A percentile compares a stretch with the other conserved stretches of the same genome.
These are phyloP conservation scores for Elsinoe australis DNA, from an alignment of 2,329 filamentous ascomycete species.

Conservation along the genomic window DNA sequence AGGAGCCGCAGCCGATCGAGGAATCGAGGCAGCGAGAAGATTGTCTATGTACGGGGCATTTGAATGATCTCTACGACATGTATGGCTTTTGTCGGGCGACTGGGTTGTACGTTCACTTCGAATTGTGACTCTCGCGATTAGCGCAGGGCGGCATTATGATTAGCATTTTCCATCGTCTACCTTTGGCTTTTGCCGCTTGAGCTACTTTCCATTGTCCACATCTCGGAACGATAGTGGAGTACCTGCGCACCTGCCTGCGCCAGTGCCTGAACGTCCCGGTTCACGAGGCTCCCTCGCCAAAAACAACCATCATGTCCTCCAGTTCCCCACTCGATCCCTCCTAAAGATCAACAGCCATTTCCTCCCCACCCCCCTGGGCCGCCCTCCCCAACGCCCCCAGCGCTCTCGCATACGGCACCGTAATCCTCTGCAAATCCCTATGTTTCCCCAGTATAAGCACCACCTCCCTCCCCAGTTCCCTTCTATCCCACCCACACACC, in stretches of 20 bases:
- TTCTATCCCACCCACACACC: constrained; percentile 84
- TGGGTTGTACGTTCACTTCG: not conserved
- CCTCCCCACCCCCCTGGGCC: constrained; percentile 5
- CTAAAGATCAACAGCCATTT: constrained; percentile 16
- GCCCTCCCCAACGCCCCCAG: constrained; percentile 50
- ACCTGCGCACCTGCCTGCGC: too few species aligned
- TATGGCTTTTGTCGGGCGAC: not conserved
- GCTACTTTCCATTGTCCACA: not conserved
- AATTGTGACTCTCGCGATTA: constrained; percentile 3
- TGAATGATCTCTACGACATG: too few species aligned
- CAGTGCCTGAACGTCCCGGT: too few species aligned
- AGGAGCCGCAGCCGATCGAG: constrained; percentile 5
- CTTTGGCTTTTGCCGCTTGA: not conserved
- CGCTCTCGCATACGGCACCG: constrained; percentile 88
- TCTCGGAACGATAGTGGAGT: too few species aligned
- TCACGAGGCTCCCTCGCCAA: too few species aligned
- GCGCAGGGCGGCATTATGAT: constrained; percentile 10
- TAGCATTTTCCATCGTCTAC: constrained; percentile 1
- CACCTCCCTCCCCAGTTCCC: constrained; percentile 80
- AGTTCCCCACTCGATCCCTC: not conserved
- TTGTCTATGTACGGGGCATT: not conserved
- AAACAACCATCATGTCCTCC: too few species aligned
- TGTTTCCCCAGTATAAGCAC: constrained; percentile 94
- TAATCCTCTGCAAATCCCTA: constrained; percentile 84
- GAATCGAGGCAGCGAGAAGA: not conserved